Conservation (phyloP, 2,329 filamentous ascomycete species). For the Cercospora sojina region DNA sequence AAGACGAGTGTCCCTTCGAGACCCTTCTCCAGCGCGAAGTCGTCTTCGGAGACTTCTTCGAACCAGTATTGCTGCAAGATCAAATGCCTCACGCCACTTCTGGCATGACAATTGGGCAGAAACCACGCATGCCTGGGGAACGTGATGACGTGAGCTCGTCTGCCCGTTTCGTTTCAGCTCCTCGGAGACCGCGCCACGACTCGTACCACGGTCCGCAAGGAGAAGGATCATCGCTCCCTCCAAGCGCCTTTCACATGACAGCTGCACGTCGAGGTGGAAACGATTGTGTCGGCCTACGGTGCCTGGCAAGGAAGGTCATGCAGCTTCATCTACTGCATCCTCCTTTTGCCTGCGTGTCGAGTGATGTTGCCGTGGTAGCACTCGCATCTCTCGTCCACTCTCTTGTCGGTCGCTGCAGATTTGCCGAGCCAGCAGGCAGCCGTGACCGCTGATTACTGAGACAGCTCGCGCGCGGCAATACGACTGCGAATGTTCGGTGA, state of each 20-base stretch:
- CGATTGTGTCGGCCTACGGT: background rate
- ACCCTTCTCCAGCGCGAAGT: background rate
- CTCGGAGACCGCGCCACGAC: background rate
- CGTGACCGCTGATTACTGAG: background rate
- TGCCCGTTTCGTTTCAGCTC: background rate
- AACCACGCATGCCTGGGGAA: background rate
- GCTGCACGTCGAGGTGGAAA: background rate
- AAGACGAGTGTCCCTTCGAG: too few species aligned
- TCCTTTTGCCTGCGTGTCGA: background rate
- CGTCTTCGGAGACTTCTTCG: background rate
- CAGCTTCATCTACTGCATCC: background rate
- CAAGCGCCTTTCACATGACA: background rate
- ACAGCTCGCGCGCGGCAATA: background rate
- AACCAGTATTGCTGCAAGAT: background rate
- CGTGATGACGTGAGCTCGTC: slow-evolving; percentile 4
- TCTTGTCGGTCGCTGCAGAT: background rate
- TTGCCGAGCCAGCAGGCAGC: background rate
- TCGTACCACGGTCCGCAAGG: background rate
- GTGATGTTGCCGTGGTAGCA: background rate
- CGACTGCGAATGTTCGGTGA: slow-evolving; percentile 40
- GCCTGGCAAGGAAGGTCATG: background rate
- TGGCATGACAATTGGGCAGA: slow-evolving; percentile 14
- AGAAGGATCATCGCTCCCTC: background rate
- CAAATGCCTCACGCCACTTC: slow-evolving; percentile 12
- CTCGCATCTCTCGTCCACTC: background rate